Evolutionary conservation across 495 filamentous ascomycete species (phyloP), one percentile per base, ranked within the genome.

Genomic region (Lasiosphaeria ovina): DNA sequence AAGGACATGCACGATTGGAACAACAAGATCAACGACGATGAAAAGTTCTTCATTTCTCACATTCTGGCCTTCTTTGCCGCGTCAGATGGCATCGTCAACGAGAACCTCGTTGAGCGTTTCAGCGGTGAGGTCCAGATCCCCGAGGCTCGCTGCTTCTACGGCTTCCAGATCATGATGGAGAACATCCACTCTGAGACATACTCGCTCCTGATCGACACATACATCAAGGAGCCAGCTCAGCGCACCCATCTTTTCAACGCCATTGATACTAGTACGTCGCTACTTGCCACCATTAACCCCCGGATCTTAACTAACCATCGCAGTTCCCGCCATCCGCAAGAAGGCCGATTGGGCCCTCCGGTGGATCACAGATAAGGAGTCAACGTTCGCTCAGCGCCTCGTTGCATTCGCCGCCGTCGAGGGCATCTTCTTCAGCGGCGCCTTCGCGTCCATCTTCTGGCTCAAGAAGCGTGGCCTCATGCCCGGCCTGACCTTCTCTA

Each of bases 161-260:
- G 94, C 65, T 99, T 99, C 85, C 94, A 99, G 80, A 99, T 99
- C 82, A 99, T 99, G 94, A 98, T 99, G 90, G 94, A 99, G 86
- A 99, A 99, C 81, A 97, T 99, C 70, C 94, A 99, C 85, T 96
- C 94, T 34, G 94, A 99, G 79, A 99, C 94, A 51, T 99, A 99
- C 85, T 97, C 93, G 38, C 86, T 99, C 12, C 87, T 99, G 66
- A 99, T 99, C 74, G 94, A 99, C 71, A 99, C 95, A 62, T 99
- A 99, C 79, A 95, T 98, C 83, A 97, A 96, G 83, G 94, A 98
- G 81, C 91, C 92, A 59, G 89, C 91, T 76, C 94, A 98, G 81
- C 89, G 93, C 58, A 89, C 85, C 55, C 92, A 97, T 71, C 87
- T 98, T 54, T 98, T 98, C 77, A 94, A 98, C 72, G 94, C 94